A percentile compares a stretch with the other conserved stretches of the same genome.
Evolutionary conservation across 768 basidiomycete genomes (phyloP).

Genomic region (Strobilomyces echinocephalus): DNA sequence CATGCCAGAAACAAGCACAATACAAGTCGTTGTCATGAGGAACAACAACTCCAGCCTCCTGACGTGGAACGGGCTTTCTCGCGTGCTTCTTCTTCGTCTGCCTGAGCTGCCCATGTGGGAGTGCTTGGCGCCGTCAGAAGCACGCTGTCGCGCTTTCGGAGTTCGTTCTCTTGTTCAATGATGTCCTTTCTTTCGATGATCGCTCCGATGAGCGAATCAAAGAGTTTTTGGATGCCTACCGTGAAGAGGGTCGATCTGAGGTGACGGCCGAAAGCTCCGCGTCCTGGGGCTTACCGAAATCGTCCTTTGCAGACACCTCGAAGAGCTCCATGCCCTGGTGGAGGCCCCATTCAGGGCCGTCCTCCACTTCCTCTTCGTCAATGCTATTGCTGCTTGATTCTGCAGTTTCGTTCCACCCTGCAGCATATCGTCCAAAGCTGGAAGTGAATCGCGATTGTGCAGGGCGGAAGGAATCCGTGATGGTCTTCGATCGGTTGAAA

Average conservation of each 20-base stretch:
- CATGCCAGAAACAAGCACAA: constrained; percentile 16
- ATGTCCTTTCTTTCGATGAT: constrained; percentile 75
- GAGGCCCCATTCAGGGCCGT: constrained; percentile 66
- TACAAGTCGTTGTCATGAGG: constrained; percentile 30
- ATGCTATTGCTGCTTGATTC: constrained; percentile 66
- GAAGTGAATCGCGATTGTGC: constrained; percentile 53
- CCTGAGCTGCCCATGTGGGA: constrained; percentile 75
- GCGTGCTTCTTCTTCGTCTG: constrained; percentile 73
- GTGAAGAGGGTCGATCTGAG: constrained; percentile 6
- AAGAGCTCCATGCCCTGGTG: constrained; percentile 83
- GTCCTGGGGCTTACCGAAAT: constrained; percentile 47
- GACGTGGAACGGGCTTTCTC: constrained; percentile 44
- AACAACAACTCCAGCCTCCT: constrained; percentile 68
- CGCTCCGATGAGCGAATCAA: constrained; percentile 71
- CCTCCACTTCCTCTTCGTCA: constrained; percentile 55
- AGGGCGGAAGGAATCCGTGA: constrained; percentile 39
- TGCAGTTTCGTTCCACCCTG: constrained; percentile 51
- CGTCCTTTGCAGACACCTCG: constrained; percentile 90
- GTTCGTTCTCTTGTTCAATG: constrained; percentile 78
- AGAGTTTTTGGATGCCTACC: constrained; percentile 75
- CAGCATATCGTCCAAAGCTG: constrained; percentile 46
- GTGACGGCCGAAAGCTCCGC: constrained; percentile 5
- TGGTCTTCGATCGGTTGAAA: constrained; percentile 25
- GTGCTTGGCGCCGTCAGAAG: constrained; percentile 59
- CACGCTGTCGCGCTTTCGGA: constrained; percentile 80